A percentile compares a stretch with the other conserved stretches of the same genome.
Evolutionary conservation across 768 basidiomycete species (phyloP).

Genomic region (Agrocybe praecox): DNA sequence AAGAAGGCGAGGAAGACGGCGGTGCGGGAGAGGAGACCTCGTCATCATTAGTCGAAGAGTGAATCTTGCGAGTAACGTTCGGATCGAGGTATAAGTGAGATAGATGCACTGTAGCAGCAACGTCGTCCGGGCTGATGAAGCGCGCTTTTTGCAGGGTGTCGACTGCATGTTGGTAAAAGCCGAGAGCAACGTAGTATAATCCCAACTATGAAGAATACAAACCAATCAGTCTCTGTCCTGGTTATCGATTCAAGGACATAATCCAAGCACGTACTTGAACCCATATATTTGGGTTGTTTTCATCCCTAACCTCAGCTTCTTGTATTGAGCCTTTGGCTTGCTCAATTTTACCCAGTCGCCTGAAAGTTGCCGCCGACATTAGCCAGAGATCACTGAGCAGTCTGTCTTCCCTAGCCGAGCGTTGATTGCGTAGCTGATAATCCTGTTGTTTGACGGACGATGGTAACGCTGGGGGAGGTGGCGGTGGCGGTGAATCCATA

Average conservation of each 20-base stretch:
- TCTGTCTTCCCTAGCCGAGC: slow-evolving; percentile 59
- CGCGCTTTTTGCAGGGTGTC: slow-evolving; percentile 86
- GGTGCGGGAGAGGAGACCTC: slow-evolving; percentile 1
- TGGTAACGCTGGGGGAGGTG: slow-evolving; percentile 48
- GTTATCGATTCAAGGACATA: neutral
- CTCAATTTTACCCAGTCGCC: slow-evolving; percentile 86
- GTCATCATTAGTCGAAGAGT: slow-evolving; percentile 6
- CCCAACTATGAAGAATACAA: slow-evolving; percentile 57
- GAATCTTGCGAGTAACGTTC: slow-evolving; percentile 18
- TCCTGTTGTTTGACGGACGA: slow-evolving; percentile 36
- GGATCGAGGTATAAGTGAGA: slow-evolving; percentile 69
- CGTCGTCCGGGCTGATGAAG: slow-evolving; percentile 81
- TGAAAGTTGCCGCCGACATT: slow-evolving; percentile 92
- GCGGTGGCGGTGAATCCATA: slow-evolving; percentile 40
- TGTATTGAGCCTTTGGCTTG: slow-evolving; percentile 90
- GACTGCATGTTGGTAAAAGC: slow-evolving; percentile 62
- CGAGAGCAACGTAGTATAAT: slow-evolving; percentile 66
- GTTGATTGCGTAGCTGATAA: slow-evolving; percentile 37
- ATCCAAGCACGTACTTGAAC: slow-evolving; percentile 68
- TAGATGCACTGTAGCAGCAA: slow-evolving; percentile 78
- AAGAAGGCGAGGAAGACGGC: slow-evolving; percentile 1
- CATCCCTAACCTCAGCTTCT: slow-evolving; percentile 90
- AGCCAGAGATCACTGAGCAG: slow-evolving; percentile 90
- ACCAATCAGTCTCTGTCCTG: neutral
- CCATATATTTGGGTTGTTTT: slow-evolving; percentile 89